These are phyloP conservation scores for Rhizodiscina lignyota DNA, from an alignment of 495 filamentous ascomycete species.

Conservation along the genomic window DNA sequence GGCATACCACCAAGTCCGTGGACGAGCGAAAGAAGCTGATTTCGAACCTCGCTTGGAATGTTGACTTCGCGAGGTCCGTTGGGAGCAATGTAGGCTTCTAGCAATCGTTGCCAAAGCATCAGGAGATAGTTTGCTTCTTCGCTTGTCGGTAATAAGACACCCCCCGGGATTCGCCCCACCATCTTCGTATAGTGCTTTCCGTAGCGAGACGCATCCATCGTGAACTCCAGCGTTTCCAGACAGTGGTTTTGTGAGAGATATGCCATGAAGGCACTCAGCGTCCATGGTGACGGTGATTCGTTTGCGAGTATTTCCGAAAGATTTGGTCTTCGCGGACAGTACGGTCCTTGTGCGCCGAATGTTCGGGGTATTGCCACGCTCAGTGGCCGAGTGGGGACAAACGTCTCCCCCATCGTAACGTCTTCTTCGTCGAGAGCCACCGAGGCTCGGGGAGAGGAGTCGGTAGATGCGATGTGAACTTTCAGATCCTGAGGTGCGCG, in stretches of 20 bases:
- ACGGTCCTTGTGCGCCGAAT: slow-evolving; percentile 31
- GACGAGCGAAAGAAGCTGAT: slow-evolving; percentile 53
- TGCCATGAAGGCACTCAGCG: slow-evolving; percentile 85
- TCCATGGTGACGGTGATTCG: slow-evolving; percentile 77
- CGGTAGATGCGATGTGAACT: slow-evolving; percentile 10
- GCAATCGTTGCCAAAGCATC: slow-evolving; percentile 49
- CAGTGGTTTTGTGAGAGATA: slow-evolving; percentile 97
- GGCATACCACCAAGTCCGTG: slow-evolving; percentile 34
- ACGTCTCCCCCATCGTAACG: slow-evolving; percentile 30
- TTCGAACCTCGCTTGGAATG: slow-evolving; percentile 70
- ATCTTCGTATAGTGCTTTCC: slow-evolving; percentile 51
- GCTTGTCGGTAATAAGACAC: slow-evolving; percentile 26
- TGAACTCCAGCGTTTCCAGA: slow-evolving; percentile 93
- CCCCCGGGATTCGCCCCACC: slow-evolving; percentile 25
- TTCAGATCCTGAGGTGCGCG: too few species aligned
- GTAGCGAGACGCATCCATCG: slow-evolving; percentile 88
- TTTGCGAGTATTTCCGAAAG: slow-evolving; percentile 79
- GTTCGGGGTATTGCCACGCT: slow-evolving; percentile 39
- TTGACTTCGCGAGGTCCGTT: slow-evolving; percentile 86
- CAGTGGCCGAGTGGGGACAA: slow-evolving; percentile 34
- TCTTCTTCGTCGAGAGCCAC: slow-evolving; percentile 4
- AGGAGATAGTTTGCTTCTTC: slow-evolving; percentile 54
- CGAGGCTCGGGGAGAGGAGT: slow-evolving; percentile 11
- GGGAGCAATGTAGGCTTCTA: slow-evolving; percentile 60
- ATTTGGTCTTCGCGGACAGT: slow-evolving; percentile 60